Conservation (phyloP, 2,329 filamentous ascomycete genomes). For the Penicillium sp. region DNA sequence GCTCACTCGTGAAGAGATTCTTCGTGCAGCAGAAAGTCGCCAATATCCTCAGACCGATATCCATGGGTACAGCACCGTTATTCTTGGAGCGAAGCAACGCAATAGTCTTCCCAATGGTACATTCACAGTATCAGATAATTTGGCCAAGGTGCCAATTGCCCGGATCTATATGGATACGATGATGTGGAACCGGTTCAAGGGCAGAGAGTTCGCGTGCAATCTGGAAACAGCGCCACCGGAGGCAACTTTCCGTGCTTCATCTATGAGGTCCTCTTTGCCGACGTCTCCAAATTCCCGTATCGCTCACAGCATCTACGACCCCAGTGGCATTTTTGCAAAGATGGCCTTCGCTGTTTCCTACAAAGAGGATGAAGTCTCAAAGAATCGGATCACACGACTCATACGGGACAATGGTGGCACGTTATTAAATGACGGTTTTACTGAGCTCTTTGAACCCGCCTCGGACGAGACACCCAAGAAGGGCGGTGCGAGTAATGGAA, state of each 20-base stretch:
- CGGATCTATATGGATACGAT: conserved; percentile 51
- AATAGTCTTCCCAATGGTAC: conserved; percentile 43
- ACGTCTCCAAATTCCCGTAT: conserved; percentile 54
- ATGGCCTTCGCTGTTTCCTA: conserved; percentile 91
- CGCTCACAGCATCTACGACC: conserved; percentile 42
- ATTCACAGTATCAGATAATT: conserved; percentile 30
- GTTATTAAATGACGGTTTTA: conserved; percentile 74
- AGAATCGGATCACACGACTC: conserved; percentile 59
- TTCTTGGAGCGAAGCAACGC: conserved; percentile 46
- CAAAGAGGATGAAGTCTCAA: conserved; percentile 57
- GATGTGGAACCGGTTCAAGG: conserved; percentile 49
- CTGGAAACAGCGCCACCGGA: conserved; percentile 21
- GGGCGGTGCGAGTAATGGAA: conserved; percentile 20
- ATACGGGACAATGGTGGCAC: conserved; percentile 73
- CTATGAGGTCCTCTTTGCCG: conserved; percentile 42
- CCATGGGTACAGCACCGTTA: conserved; percentile 45
- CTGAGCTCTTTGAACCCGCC: conserved; percentile 69
- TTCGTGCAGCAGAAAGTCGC: conserved; percentile 26
- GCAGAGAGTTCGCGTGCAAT: conserved; percentile 40
- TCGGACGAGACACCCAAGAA: conserved; percentile 33
- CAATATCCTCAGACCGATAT: conserved; percentile 43
- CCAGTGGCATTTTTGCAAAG: conserved; percentile 64
- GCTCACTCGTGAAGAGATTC: conserved; percentile 32
- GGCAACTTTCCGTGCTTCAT: conserved; percentile 39
- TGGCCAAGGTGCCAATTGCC: conserved; percentile 47